A percentile compares a stretch with the other conserved stretches of the same genome.
phyloP scores from a whole-genome alignment of 2,329 filamentous ascomycete genomes.

The Aureobasidium musti region DNA sequence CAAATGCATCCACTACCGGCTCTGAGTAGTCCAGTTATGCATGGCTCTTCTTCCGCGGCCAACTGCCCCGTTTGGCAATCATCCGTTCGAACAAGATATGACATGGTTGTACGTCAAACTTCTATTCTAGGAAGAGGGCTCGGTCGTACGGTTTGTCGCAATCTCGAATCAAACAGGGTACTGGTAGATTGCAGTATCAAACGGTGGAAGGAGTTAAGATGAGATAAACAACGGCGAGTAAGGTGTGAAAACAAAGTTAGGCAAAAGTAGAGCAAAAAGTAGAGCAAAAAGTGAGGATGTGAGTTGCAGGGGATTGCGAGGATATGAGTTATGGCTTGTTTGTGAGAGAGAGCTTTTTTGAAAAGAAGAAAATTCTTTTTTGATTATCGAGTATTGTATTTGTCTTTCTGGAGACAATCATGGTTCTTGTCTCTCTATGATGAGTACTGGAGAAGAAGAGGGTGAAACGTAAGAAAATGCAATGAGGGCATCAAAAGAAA shows the following conservation, averaged over 20 bases:
- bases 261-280: too few species aligned
- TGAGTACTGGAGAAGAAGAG: not conserved
- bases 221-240: not conserved
- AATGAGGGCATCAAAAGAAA: not conserved
- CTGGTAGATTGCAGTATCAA: constrained; percentile 1
- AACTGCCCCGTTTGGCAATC: too few species aligned
- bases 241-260: not conserved
- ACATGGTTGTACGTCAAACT: not conserved
- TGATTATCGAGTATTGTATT: not conserved
- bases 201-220: not conserved
- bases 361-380: not conserved
- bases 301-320: too few species aligned
- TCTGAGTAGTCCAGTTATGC: too few species aligned
- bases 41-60: too few species aligned
- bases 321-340: too few species aligned
- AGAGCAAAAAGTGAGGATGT: too few species aligned
- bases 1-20: too few species aligned
- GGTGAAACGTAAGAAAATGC: not conserved
- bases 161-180: not conserved
- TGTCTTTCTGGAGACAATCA: not conserved
- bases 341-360: not conserved
- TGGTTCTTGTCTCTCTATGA: not conserved
- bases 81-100: too few species aligned
- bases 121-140: not conserved
- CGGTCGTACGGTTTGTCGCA: not conserved